Base-by-base conservation (phyloP, 768 basidiomycete species). In the Mycena olivaceomarginata region DNA sequence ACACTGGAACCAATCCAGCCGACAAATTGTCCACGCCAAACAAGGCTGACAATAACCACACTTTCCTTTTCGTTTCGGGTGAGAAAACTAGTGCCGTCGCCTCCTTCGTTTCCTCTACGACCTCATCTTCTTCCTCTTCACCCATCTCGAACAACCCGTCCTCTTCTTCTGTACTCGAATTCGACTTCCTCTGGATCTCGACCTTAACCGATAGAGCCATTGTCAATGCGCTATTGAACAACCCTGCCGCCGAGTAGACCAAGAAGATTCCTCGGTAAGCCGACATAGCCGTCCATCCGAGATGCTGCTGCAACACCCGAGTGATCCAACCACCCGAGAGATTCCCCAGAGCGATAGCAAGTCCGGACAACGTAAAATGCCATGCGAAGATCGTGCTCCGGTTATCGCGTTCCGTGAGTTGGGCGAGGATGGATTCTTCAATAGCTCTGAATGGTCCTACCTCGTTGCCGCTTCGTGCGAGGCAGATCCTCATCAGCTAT, bases 1-100 rank as follows among this genome's bases (percentile, higher is more conserved):
- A 74, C 73, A 74, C 73, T 74, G 73, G 73, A 67, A 74, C 73
- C 73, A 74, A 67, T 60, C 73, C 73, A 63, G 45, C 73, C 0
- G 73, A 67, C 2, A 74, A 68, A 41, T 74, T 74, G 67, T 74
- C 73, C 67, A 74, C 59, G 46, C 66, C 66, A 51, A 74, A 74
- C 46, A 74, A 51, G 43, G 67, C 59, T 40, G 73, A 74, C 57
- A 74, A 68, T 62, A 74, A 62, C 73, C 73, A 74, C 46, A 68
- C 67, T 20, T 74, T 74, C 39, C 63, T 74, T 43, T 74, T 74
- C 39, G 73, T 74, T 67, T 74, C 73, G 67, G 45, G 73, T 18
- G 73, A 74, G 65, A 74, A 20, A 60, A 45, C 46, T 11, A 74
- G 67, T 62, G 37, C 67, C 45, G 59, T 51, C 37, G 20, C 63